Evolutionary conservation across 1,284 basidiomycete genomes (phyloP).

Genomic region (Puccinia horiana): DNA sequence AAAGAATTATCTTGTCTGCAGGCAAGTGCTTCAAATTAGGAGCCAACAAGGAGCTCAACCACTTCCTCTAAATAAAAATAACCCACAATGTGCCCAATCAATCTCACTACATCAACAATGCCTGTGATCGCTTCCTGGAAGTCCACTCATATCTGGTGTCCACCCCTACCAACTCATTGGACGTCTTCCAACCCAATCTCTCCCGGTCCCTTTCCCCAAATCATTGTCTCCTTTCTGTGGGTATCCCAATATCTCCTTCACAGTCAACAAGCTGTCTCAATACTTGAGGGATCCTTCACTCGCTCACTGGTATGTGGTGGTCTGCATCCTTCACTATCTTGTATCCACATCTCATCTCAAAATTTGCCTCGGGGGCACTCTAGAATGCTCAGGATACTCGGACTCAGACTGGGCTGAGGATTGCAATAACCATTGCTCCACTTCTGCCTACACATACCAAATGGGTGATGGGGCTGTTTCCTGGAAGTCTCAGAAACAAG

Average conservation of each 20-base stretch:
- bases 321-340: not conserved
- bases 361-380: not conserved
- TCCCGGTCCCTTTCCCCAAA: no score
- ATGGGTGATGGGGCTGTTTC: not conserved
- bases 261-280: not conserved
- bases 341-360: not conserved
- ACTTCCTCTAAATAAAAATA: no score
- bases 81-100: no score
- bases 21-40: not conserved
- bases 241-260: not conserved
- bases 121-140: no score
- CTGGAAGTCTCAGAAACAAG: slow-evolving; percentile 25
- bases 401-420: slow-evolving; percentile 22
- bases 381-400: not conserved
- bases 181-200: no score
- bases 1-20: not conserved
- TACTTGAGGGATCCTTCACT: not conserved
- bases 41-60: no score
- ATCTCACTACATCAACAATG: no score
- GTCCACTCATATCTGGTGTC: no score
- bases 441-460: not conserved
- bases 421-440: not conserved
- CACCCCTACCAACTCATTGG: no score
- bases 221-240: no score
- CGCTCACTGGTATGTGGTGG: not conserved